Conservation (phyloP, 306 rosid genomes). For the Dalbergia cultrata region DNA sequence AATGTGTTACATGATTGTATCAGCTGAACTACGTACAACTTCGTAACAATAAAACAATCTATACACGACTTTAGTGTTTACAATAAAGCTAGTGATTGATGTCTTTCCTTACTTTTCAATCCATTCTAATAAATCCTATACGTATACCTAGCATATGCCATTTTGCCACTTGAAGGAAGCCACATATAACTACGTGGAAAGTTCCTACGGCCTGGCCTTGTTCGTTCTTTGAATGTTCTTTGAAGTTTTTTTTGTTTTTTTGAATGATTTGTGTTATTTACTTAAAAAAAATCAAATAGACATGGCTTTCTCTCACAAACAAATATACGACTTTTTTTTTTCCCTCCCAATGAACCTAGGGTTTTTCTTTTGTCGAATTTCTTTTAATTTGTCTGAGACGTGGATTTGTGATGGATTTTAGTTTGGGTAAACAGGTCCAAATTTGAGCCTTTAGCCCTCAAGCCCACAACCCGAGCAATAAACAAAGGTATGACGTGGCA, state of each 20-base stretch:
- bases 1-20: too few relatives aligned
- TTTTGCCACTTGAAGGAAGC: constrained; percentile 9
- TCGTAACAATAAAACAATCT: too few relatives aligned
- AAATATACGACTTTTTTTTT: too few relatives aligned
- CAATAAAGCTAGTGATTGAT: neutral
- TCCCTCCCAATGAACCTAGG: too few relatives aligned
- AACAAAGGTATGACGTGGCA: too few relatives aligned
- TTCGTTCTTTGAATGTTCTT: neutral
- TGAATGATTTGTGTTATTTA: too few relatives aligned
- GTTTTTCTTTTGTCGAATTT: too few relatives aligned
- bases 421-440: neutral
- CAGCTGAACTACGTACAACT: neutral
- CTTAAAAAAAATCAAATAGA: too few relatives aligned
- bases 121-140: neutral
- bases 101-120: neutral
- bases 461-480: neutral
- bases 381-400: neutral
- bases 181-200: neutral
- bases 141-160: neutral
- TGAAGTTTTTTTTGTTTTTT: too few relatives aligned
- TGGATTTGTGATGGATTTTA: neutral
- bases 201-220: neutral
- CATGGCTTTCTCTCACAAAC: too few relatives aligned
- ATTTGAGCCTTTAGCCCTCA: neutral
- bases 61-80: neutral